These are phyloP conservation scores for Puccinia triticina DNA, from an alignment of 1,284 basidiomycete genomes.

Conservation along the genomic window DNA sequence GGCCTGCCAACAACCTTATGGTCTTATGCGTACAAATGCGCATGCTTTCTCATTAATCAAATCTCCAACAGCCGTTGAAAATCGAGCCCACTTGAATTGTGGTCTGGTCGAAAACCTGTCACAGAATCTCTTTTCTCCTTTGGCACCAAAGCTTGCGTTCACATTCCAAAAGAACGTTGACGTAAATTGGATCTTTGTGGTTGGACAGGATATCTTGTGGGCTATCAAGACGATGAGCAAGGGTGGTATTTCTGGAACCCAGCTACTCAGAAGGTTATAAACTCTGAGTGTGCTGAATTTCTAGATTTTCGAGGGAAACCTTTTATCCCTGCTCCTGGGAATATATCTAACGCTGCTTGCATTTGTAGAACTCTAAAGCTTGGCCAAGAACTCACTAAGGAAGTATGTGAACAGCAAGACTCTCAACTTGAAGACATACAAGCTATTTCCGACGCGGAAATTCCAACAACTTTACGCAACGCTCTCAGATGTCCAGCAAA, in stretches of 20 bases:
- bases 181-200: slow-evolving; percentile 1
- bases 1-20: not conserved
- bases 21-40: slow-evolving; percentile 17
- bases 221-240: not conserved
- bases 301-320: not conserved
- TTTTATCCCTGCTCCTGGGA: not conserved
- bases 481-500: not conserved
- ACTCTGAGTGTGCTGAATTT: not conserved
- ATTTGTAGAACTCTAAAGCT: not conserved
- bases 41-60: slow-evolving; percentile 8
- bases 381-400: not conserved
- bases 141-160: not conserved
- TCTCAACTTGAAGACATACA: not conserved
- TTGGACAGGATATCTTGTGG: not conserved
- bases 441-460: not conserved
- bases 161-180: slow-evolving; percentile 15
- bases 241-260: slow-evolving; percentile 12
- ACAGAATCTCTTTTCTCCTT: not conserved
- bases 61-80: not conserved
- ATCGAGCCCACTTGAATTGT: not conserved
- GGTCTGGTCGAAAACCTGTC: not conserved
- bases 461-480: not conserved
- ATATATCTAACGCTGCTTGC: not conserved
- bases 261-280: not conserved
- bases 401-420: slow-evolving; percentile 12